Conservation (phyloP, 2,329 filamentous ascomycete genomes). For the Gnomoniopsis smithogilvyi region DNA sequence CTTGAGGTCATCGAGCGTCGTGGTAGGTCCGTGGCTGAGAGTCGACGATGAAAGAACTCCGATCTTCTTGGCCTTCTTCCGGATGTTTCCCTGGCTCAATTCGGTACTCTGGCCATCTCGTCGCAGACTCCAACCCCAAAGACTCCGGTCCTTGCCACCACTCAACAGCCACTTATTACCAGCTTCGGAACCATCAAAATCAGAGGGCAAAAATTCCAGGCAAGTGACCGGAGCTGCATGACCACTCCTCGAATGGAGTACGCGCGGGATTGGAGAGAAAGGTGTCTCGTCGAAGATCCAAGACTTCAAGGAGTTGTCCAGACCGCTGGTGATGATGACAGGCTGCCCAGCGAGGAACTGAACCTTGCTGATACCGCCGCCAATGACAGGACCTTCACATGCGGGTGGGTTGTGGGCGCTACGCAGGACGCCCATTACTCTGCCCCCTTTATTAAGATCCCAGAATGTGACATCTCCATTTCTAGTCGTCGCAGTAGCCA, state of each 20-base stretch:
- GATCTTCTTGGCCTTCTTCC: slow-evolving; percentile 84
- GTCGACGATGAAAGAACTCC: slow-evolving; percentile 63
- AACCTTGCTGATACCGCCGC: slow-evolving; percentile 78
- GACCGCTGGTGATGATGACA: slow-evolving; percentile 83
- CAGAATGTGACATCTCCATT: slow-evolving; percentile 92
- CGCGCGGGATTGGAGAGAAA: slow-evolving; percentile 81
- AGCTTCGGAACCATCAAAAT: slow-evolving; percentile 84
- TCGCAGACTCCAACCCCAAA: slow-evolving; percentile 95
- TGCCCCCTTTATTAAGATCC: slow-evolving; percentile 88
- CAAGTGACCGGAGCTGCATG: slow-evolving; percentile 84
- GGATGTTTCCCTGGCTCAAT: slow-evolving; percentile 84
- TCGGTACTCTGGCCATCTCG: slow-evolving; percentile 93
- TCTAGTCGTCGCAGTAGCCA: slow-evolving; percentile 80
- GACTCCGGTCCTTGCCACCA: slow-evolving; percentile 80
- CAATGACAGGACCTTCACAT: slow-evolving; percentile 48
- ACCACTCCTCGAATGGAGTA: slow-evolving; percentile 81
- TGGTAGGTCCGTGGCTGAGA: slow-evolving; percentile 57
- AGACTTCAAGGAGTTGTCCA: slow-evolving; percentile 90
- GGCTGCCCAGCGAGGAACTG: slow-evolving; percentile 89
- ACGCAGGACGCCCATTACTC: slow-evolving; percentile 80
- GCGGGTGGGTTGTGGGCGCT: slow-evolving; percentile 81
- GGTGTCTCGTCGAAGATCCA: slow-evolving; percentile 96
- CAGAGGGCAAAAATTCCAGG: slow-evolving; percentile 79
- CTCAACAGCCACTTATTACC: slow-evolving; percentile 93
- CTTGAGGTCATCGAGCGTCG: slow-evolving; percentile 72